Evolutionary conservation across 257 asterid genomes (phyloP), one percentile per base, ranked within the genome.

Genomic region (Salvia hispanica): DNA sequence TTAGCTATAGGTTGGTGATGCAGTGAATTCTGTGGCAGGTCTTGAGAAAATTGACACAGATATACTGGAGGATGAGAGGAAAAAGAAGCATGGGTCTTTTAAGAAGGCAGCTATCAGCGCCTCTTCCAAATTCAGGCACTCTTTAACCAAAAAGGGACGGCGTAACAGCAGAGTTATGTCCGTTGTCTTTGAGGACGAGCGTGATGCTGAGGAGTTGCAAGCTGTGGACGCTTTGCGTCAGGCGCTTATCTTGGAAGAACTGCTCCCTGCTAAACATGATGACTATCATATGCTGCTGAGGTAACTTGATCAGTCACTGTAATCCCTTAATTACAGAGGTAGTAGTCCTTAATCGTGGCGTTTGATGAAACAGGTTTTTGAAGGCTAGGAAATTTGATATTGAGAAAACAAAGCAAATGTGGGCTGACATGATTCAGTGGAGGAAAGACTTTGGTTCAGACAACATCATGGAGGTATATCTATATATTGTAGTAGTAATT

Each of bases 401-500:
- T 34, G 97, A 94, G 77, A 94, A 91, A 72, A 81, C 99, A 14
- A 94, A 91, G 78, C 96, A 85, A 74, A 94, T 94, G 98, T 94
- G 99, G 99, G 64, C 86, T 39, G 98, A 94, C 77, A 94, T 94
- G 99, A 77, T 94, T 69, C 90, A 87, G 0, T 94, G 99, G 99
- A 91, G 99, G 84, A 94, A 88, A 76, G 98, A 91, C n/a, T 91
- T 88, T 53, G 94, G 96, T 66, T 76, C 90, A 31, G 99, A 94
- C 90, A 79, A 85, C 47, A 80, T 94, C 15, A 77, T 72, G 79
- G 98, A 94, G 91, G 98, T 92, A 87, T 11, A 11, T 14, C n/a
- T 46, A 2, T 5, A 46, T 3, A 13, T 46, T 8, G n/a, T 5
- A 39, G 9, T 36, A 4, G 40, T 36, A 25, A 25, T 25, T 25